Conservation (phyloP, 352 stramenopile species). For the Plasmopara muralis region DNA sequence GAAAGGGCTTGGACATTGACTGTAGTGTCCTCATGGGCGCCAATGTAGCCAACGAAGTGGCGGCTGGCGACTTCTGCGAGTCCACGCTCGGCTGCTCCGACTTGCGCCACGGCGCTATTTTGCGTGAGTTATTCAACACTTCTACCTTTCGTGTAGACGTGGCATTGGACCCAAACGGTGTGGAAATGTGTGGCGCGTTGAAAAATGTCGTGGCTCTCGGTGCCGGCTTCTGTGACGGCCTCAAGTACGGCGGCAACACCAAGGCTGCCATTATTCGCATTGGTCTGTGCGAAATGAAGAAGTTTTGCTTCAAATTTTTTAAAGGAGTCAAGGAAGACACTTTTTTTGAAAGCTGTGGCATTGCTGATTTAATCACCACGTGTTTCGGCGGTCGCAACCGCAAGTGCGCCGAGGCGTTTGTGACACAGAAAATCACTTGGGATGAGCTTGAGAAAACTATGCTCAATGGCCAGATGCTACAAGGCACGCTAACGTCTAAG, state of each 20-base stretch:
- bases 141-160: constrained; percentile 92
- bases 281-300: constrained; percentile 94
- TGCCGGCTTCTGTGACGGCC: constrained; percentile 95
- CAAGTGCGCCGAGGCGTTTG: constrained; percentile 94
- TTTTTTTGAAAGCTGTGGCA: constrained; percentile 95
- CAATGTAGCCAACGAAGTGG: constrained; percentile 96
- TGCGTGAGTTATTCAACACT: constrained; percentile 73
- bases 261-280: constrained; percentile 96
- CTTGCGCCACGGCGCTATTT: constrained; percentile 57
- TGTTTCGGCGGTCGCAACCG: constrained; percentile 97
- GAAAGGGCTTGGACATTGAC: constrained; percentile 76
- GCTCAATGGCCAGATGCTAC: constrained; percentile 96
- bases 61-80: constrained; percentile 93
- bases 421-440: constrained; percentile 72
- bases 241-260: constrained; percentile 94
- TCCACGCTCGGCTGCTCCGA: constrained; percentile 90
- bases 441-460: constrained; percentile 91
- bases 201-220: constrained; percentile 98
- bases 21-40: constrained; percentile 95
- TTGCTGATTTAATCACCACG: constrained; percentile 97
- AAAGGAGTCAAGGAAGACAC: constrained; percentile 89
- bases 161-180: constrained; percentile 88
- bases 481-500: constrained; percentile 92
- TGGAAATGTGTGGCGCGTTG: constrained; percentile 94
- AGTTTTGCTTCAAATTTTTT: constrained; percentile 92